Evolutionary conservation across 192 early-diverging fungal genomes (phyloP).

Genomic region (Mortierella alpina): DNA sequence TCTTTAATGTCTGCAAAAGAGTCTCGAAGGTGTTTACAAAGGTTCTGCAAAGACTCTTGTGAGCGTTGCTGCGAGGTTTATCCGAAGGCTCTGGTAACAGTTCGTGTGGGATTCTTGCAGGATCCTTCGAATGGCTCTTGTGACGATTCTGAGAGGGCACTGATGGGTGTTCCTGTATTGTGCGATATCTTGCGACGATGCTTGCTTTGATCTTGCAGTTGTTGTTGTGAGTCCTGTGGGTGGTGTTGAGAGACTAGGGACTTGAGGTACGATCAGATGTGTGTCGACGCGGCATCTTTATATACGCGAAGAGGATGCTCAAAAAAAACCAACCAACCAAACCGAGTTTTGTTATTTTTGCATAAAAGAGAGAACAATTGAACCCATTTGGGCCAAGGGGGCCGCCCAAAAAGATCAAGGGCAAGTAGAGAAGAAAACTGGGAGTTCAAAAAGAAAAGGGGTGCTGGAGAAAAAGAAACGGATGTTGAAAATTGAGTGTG

Average conservation of each 20-base stretch:
- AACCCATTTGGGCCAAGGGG: not conserved
- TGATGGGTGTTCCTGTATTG: constrained; percentile 9
- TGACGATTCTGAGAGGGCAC: constrained; percentile 1
- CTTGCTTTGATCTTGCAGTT: constrained; percentile 6
- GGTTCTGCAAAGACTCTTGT: no score
- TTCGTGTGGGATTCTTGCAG: no score
- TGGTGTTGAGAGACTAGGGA: constrained; percentile 8
- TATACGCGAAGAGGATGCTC: constrained; percentile 9
- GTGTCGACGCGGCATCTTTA: constrained; percentile 7
- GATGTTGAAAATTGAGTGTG: no score
- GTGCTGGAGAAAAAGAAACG: no score
- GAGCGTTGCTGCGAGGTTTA: no score
- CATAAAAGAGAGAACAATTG: not conserved
- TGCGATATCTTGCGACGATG: constrained; percentile 8
- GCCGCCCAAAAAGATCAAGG: constrained; percentile 14
- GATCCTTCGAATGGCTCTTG: not conserved
- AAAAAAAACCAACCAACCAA: constrained; percentile 8
- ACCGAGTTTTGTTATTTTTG: constrained; percentile 10
- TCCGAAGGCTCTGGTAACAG: no score
- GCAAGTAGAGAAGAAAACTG: constrained; percentile 4
- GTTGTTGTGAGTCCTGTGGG: constrained; percentile 5
- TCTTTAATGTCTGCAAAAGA: no score
- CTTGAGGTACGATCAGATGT: constrained; percentile 13
- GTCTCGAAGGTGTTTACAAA: no score
- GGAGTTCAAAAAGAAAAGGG: no score